A percentile compares a stretch with the other conserved stretches of the same genome.
phyloP scores from a whole-genome alignment of 148 eudicot species.

The Fagopyrum tataricum region DNA sequence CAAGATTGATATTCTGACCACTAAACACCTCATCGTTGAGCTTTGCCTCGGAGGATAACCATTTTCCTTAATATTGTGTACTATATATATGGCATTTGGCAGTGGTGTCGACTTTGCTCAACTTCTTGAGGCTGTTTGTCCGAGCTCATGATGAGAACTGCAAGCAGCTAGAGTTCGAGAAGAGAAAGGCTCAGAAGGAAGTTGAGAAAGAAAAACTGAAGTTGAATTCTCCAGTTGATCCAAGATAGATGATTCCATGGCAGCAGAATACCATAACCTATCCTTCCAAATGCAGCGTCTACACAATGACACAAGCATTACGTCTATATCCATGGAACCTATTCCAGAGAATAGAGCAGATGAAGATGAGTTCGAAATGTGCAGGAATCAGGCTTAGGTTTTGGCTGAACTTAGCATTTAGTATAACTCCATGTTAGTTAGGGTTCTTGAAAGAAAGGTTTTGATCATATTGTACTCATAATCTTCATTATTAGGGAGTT shows the following conservation, averaged over 20 bases:
- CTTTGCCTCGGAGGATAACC: not conserved
- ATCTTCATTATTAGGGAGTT: not conserved
- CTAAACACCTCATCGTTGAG: not conserved
- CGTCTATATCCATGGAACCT: not conserved
- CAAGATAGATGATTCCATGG: not conserved
- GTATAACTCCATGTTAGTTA: not conserved
- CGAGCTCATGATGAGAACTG: constrained; percentile 75
- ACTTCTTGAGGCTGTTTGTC: constrained; percentile 68
- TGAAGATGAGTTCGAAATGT: no score
- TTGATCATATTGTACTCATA: not conserved
- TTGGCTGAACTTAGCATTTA: not conserved
- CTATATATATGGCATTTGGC: constrained; percentile 14
- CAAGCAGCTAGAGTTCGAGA: constrained; percentile 71
- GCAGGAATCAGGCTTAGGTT: no score
- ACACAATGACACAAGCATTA: no score
- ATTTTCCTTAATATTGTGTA: no score
- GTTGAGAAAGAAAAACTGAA: constrained; percentile 54
- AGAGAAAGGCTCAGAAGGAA: constrained; percentile 70
- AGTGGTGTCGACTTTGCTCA: constrained; percentile 76
- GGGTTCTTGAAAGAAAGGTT: not conserved
- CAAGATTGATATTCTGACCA: no score
- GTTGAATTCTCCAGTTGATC: constrained; percentile 14
- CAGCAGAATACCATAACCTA: not conserved
- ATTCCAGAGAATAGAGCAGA: not conserved
- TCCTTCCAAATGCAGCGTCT: no score